Base-by-base conservation (phyloP, 2,329 filamentous ascomycete species). In the Nemania serpens region DNA sequence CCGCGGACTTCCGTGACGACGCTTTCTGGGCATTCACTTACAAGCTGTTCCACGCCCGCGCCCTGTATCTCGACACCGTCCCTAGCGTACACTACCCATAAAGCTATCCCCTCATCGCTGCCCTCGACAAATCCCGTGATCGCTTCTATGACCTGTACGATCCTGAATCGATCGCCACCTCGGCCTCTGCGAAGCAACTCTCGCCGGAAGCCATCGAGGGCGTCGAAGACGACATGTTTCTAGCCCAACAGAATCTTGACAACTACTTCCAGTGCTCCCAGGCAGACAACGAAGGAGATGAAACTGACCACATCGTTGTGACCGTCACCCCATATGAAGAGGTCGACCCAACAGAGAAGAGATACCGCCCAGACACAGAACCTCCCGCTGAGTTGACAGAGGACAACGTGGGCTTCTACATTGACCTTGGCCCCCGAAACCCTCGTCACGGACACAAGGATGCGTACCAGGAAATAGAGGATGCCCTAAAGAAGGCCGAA, bases 11-110 rank as follows among this genome's bases (percentile, higher is more conserved):
- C 20, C 47, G 7, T 0, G 58, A 67, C 29, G 36, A 58, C 0
- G 67, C 58, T 2, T 68, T 68, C 47, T 69, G 62, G 58, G 62
- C 59, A 1, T 66, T 69, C n/a, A 69, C 67, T 0, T 65, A 69
- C 48, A 65, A 62, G 13, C 58, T 64, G 0, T 65, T 69, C 5
- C 64, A 68, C 12, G 65, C 64, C 1, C 57, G 67, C 2, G 47
- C 50, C 6, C 29, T 68, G 11, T 69, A 61, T 13, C 52, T 67
- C 1, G 34, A 52, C 39, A 55, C 51, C 1, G 34, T 42, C 4
- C 20, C 18, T 3, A 17, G 9, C 18, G 12, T 1, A 0, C 1
- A 43, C 12, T 18, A 10, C 1, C 43, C 33, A 13, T 5, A 41
- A 3, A 22, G 33, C 13, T 20, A 55, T 42, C 20, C 46, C 4